Base-by-base conservation (phyloP, 768 basidiomycete genomes). In the Hypsizygus marmoreus region DNA sequence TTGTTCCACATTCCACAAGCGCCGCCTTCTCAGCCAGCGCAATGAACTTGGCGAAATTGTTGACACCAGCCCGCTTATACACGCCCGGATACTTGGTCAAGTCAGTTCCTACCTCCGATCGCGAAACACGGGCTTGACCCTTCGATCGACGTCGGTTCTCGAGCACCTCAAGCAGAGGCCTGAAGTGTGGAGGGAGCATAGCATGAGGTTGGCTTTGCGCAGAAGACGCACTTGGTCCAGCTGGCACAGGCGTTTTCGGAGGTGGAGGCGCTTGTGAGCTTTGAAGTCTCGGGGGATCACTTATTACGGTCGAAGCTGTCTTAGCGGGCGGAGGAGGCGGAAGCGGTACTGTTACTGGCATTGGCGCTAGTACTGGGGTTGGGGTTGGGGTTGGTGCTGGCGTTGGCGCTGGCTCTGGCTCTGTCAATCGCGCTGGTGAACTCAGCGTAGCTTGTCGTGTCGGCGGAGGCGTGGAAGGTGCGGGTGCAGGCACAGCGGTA, bases 31-130 rank as follows among this genome's bases (percentile, higher is more conserved):
- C 53, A 8, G 64, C 64, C 43, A 58, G 35, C n/a, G 47, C 19
- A 5, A 61, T 51, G 24, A 57, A 66, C 14, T 54, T 44, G 5
- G 50, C 43, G 31, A 66, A 66, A 12, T 42, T 58, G 13, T 47
- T 40, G 10, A 60, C 57, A 11, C 51, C 54, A 11, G 59, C 61
- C 16, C 43, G 50, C 12, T 37, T 34, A 49, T 64, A 64, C 6
- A 56, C 31, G 14, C 38, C 14, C 19, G 50, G 51, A 19, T 56
- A 6, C 42, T 57, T 55, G 4, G 56, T 38, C 13, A 65, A 46
- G 28, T 57, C 53, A 12, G 22, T n/a, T 20, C 54, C 61, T 14
- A 62, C 34, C 23, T 56, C 50, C 10, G 45, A 20, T 19, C 54
- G 45, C 11, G 13, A 12, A 4, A 47, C 40, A 19, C 17, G 9